Percentiles rank a stretch among this genome's conserved stretches.
Evolutionary conservation across 192 early-diverging fungal genomes (phyloP).

Genomic region (Coemansia reversa): DNA sequence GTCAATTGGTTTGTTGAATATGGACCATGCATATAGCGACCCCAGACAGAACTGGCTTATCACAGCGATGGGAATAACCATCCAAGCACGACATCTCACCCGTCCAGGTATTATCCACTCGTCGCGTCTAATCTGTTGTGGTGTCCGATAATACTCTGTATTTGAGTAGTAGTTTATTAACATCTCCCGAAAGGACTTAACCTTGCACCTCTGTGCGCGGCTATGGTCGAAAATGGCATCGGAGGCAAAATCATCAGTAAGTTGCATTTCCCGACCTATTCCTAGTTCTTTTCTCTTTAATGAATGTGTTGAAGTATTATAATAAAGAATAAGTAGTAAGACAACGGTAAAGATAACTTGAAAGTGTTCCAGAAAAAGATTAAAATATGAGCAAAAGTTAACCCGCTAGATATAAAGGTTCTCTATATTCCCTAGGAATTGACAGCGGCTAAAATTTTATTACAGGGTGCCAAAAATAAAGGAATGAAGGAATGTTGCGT

Average conservation of each 20-base stretch:
- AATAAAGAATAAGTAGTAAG: neutral
- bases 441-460: neutral
- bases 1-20: constrained; percentile 74
- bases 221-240: constrained; percentile 46
- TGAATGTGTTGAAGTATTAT: neutral
- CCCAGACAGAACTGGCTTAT: constrained; percentile 73
- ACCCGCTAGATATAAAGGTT: neutral
- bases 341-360: neutral
- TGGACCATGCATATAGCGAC: constrained; percentile 75
- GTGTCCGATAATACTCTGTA: constrained; percentile 62
- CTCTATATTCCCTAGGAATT: neutral
- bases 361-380: constrained; percentile 3
- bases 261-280: constrained; percentile 13
- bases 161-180: constrained; percentile 49
- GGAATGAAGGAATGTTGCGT: neutral
- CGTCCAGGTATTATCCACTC: constrained; percentile 50
- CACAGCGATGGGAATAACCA: constrained; percentile 68
- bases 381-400: neutral
- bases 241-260: constrained; percentile 43
- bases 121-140: constrained; percentile 60
- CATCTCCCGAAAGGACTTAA: constrained; percentile 47
- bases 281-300: no score
- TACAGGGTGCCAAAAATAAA: neutral
- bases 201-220: constrained; percentile 8
- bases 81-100: constrained; percentile 62